Evolutionary conservation across 192 early-diverging fungal genomes (phyloP).

Genomic region (Coemansia sp.): DNA sequence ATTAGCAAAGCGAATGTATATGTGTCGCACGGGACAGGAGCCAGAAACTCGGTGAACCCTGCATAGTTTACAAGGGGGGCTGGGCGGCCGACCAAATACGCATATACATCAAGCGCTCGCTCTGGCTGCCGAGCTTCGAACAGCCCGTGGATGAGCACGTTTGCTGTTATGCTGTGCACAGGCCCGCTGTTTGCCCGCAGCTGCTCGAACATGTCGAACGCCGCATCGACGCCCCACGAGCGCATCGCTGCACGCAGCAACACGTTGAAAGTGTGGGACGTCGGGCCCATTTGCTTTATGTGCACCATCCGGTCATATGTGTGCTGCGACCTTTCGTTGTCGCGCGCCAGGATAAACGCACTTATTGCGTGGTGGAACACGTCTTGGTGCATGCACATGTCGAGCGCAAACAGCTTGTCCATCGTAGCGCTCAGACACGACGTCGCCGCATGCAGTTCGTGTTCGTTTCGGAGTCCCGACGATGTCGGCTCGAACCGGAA

Average conservation of each 20-base stretch:
- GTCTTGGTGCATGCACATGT: conserved; percentile 16
- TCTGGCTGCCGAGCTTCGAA: conserved; percentile 11
- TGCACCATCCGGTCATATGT: conserved; percentile 34
- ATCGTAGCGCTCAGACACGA: background rate
- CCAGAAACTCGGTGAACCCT: conserved; percentile 19
- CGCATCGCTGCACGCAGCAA: conserved; percentile 28
- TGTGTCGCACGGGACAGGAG: conserved; percentile 12
- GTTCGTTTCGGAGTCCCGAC: background rate
- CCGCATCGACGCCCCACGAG: conserved; percentile 16
- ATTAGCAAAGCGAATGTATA: conserved; percentile 32
- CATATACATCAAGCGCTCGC: conserved; percentile 25
- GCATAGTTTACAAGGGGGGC: conserved; percentile 14
- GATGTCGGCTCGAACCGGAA: background rate
- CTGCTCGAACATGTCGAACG: conserved; percentile 9
- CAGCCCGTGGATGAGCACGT: conserved; percentile 27
- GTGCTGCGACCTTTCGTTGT: conserved; percentile 21
- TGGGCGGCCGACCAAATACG: conserved; percentile 36
- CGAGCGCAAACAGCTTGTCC: conserved; percentile 7
- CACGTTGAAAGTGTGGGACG: conserved; percentile 24
- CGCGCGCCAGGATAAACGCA: conserved; percentile 22
- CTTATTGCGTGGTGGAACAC: conserved; percentile 42
- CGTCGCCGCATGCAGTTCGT: conserved; percentile 7
- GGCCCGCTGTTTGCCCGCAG: conserved; percentile 13
- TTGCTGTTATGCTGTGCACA: conserved; percentile 18
- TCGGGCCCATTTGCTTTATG: conserved; percentile 25